Conservation (phyloP, 2,329 filamentous ascomycete species). For the Diplodia mutila region DNA sequence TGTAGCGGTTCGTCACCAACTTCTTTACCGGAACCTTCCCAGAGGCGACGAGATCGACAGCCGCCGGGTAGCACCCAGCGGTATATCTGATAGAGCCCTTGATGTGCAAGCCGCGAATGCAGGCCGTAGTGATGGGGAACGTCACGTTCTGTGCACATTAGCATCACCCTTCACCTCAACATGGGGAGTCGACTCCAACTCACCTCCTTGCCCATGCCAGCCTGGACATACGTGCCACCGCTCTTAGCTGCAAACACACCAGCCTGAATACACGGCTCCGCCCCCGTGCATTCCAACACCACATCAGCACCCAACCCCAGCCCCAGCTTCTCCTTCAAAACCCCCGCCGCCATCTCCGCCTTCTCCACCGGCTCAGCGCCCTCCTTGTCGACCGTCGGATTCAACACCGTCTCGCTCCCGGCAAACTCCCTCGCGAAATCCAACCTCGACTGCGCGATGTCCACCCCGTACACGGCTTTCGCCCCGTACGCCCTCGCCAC, state of each 20-base stretch:
- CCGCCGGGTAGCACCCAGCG: constrained; percentile 54
- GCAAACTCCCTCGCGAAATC: constrained; percentile 34
- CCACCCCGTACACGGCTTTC: constrained; percentile 31
- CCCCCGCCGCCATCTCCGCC: constrained; percentile 28
- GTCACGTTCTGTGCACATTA: constrained; percentile 44
- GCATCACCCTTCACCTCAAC: background rate
- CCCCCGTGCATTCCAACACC: constrained; percentile 33
- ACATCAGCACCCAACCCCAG: constrained; percentile 33
- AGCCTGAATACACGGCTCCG: constrained; percentile 32
- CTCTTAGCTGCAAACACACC: constrained; percentile 31
- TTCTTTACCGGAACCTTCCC: constrained; percentile 51
- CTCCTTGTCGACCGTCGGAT: constrained; percentile 23
- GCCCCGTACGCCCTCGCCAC: constrained; percentile 33
- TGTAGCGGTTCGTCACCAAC: constrained; percentile 47
- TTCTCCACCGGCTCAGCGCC: constrained; percentile 26
- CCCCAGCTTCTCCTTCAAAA: constrained; percentile 28
- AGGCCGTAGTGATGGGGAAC: constrained; percentile 57
- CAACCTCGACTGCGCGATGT: constrained; percentile 30
- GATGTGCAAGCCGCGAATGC: constrained; percentile 53
- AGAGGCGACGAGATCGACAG: constrained; percentile 55
- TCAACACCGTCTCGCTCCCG: constrained; percentile 28
- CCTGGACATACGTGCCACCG: constrained; percentile 33
- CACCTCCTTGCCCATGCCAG: constrained; percentile 33
- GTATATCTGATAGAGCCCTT: constrained; percentile 58
- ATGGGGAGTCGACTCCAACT: background rate